Percentiles rank a stretch among this genome's conserved stretches.
These are phyloP conservation scores for Fulvia fulva DNA, from an alignment of 2,329 filamentous ascomycete genomes.

Conservation along the genomic window DNA sequence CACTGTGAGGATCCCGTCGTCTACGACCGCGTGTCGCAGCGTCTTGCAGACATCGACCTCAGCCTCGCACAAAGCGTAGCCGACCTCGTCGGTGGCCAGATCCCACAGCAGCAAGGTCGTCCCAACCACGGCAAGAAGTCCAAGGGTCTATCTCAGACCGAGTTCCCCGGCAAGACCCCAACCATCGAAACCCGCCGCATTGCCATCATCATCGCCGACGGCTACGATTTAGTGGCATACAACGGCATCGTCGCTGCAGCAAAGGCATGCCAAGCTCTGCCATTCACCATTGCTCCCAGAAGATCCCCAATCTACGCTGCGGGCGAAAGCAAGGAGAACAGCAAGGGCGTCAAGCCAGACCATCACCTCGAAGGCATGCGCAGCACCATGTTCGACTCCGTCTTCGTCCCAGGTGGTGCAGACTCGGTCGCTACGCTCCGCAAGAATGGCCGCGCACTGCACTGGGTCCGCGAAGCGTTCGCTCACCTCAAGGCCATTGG, in stretches of 20 bases:
- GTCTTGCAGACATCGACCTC: constrained; percentile 69
- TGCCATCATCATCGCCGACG: constrained; percentile 73
- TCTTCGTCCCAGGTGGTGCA: constrained; percentile 71
- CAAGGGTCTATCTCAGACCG: constrained; percentile 65
- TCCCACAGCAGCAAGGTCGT: constrained; percentile 50
- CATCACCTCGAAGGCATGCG: constrained; percentile 78
- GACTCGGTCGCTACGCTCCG: constrained; percentile 59
- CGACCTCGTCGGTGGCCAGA: constrained; percentile 62
- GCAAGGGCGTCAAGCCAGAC: constrained; percentile 61
- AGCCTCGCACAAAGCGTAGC: constrained; percentile 66
- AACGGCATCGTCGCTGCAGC: constrained; percentile 62
- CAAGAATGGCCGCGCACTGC: constrained; percentile 66
- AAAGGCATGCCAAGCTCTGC: constrained; percentile 59
- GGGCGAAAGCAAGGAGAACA: constrained; percentile 50
- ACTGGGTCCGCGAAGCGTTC: constrained; percentile 77
- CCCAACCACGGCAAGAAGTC: constrained; percentile 65
- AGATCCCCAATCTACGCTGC: constrained; percentile 63
- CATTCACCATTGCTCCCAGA: constrained; percentile 68
- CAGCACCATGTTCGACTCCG: constrained; percentile 74
- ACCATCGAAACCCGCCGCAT: constrained; percentile 69
- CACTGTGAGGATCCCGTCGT: constrained; percentile 77
- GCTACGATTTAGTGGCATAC: constrained; percentile 66
- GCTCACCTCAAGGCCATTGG: constrained; percentile 77
- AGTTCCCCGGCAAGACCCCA: constrained; percentile 59
- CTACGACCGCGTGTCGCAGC: constrained; percentile 65